phyloP scores from a whole-genome alignment of 352 stramenopile genomes.

The Phytophthora cryptogea region DNA sequence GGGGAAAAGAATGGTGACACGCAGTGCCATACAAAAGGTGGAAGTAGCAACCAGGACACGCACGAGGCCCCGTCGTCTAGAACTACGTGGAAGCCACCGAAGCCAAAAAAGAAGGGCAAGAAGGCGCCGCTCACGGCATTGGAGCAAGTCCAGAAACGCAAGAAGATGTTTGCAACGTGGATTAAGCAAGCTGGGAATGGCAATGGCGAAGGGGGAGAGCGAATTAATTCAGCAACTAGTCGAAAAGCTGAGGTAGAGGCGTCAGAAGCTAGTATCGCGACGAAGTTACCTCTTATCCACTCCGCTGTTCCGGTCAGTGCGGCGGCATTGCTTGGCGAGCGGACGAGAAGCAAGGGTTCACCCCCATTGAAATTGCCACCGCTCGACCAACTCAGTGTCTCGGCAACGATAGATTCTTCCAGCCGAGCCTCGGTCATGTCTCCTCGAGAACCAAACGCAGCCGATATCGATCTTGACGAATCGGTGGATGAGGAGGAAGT shows the following conservation, averaged over 20 bases:
- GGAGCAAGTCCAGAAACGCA: constrained; percentile 67
- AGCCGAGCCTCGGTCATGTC: constrained; percentile 9
- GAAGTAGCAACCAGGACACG: constrained; percentile 47
- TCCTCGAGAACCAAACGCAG: background rate
- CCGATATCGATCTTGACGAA: constrained; percentile 52
- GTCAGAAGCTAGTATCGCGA: constrained; percentile 11
- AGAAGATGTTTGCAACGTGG: constrained; percentile 78
- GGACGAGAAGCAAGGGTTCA: constrained; percentile 1
- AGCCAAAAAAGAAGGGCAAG: constrained; percentile 46
- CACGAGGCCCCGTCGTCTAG: constrained; percentile 29
- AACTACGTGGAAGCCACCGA: constrained; percentile 15
- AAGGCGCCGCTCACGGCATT: constrained; percentile 38
- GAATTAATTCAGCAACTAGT: constrained; percentile 2
- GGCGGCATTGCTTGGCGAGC: constrained; percentile 10
- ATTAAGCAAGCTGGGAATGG: constrained; percentile 45
- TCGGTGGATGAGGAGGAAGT: constrained; percentile 80
- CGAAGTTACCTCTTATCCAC: constrained; percentile 32
- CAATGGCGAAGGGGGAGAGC: constrained; percentile 4
- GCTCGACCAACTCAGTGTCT: constrained; percentile 7
- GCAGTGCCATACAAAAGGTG: constrained; percentile 9
- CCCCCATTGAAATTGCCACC: constrained; percentile 14
- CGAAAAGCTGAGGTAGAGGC: constrained; percentile 6
- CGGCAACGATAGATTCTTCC: background rate
- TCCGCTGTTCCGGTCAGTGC: constrained; percentile 24
- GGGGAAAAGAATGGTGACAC: constrained; percentile 5